Evolutionary conservation across 495 filamentous ascomycete species (phyloP), one percentile per base, ranked within the genome.

Genomic region (Tuber melanosporum): DNA sequence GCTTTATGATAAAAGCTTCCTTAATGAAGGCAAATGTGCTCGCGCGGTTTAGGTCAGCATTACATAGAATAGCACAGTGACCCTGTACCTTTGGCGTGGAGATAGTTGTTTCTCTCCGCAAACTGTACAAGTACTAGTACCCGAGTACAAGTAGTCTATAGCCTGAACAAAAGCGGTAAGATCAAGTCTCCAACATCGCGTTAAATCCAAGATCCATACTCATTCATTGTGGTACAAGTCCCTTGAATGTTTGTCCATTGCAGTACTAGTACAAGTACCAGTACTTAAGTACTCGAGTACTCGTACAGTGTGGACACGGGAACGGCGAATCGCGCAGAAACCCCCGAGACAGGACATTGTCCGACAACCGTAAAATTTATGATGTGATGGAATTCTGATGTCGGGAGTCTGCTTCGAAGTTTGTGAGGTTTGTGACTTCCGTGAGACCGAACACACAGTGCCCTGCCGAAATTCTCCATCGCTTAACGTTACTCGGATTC

Each of bases 401-500:
- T 62, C 52, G n/a, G 52, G 52, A 32, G 52, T 32, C 52, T 62
- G n/a, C 52, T 62, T 62, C 52, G 52, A 62, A 26, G 52, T 62
- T 62, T 62, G 52, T 14, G 52, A 62, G 26, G 52, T 12, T 62
- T 62, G 52, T 62, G 52, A 62, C 52, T 32, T 32, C n/a, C 12
- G 52, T 32, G 52, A 26, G 52, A 57, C 52, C n/a, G 52, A 57
- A 57, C 9, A 52, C n/a, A 26, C n/a, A 22, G 17, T 14, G 12
- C 52, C 52, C 26, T 62, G 52, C 52, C 52, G 52, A 32, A 14
- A 3, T 6, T 62, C 52, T 26, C 12, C n/a, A 62, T 62, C n/a
- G 52, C n/a, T 62, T 62, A 62, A 32, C 52, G 32, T 52, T 72
- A 79, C 78, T 75, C 69, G 78, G 76, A 70, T 70, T 72, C 72